Base-by-base conservation (phyloP, 1,284 basidiomycete genomes). In the Malassezia furfur region DNA sequence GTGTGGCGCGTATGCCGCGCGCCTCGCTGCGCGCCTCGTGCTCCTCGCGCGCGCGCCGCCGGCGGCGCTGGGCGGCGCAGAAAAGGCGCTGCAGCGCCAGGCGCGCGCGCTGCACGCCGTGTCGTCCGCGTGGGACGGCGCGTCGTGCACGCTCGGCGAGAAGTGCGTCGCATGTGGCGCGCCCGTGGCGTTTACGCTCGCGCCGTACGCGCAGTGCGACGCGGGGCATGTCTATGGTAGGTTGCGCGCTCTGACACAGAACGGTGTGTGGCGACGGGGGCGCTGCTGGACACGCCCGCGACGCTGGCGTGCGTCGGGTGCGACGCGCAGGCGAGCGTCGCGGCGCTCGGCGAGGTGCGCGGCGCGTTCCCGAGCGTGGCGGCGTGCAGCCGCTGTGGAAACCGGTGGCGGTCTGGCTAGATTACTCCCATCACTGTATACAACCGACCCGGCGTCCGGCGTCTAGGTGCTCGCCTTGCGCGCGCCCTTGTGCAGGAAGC, bases 251-350 rank as follows among this genome's bases (percentile, higher is more conserved):
- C 45, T 32, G 11, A 32, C 30, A 4, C 45, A 47, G 53, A 57
- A 34, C 55, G 55, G 15, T 57, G 55, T 21, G 50, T 52, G 2
- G 55, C 46, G 32, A 52, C 55, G 12, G 31, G 10, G 8, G 39
- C 45, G 30, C 17, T 57, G 8, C 32, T 57, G 14, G 28, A 52
- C 15, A 22, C 36, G 14, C 22, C 28, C 25, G 34, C 40, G 14
- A 52, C 50, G 9, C 39, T 40, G 32, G 43, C 50, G 15, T 57
- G 55, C 32, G 36, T 34, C 10, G 50, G 55, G 1, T 57, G 55
- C 35, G 40, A 28, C 22, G 45, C 46, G 15, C 25, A 48, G 11
- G 55, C 55, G 15, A 28, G 19, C 8, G 41, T 25, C n/a, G n/a
- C 48, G 22, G 48, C 41, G 12, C 25, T 50, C 4, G 35, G 17